These are phyloP conservation scores for Hypoxylon sp. DNA, from an alignment of 2,329 filamentous ascomycete genomes.

Conservation along the genomic window DNA sequence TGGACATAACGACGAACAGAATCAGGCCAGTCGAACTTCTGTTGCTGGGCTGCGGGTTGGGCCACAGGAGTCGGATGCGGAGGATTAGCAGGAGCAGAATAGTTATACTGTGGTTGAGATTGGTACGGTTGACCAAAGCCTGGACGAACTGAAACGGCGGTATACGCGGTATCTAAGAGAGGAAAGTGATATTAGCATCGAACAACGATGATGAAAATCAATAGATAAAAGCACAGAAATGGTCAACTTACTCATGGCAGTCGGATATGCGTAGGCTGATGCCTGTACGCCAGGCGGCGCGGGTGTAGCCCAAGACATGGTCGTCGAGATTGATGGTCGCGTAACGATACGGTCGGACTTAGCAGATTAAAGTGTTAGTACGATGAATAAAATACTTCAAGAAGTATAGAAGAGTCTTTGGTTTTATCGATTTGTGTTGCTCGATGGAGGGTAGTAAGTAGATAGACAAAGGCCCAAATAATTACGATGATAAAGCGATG, in stretches of 20 bases:
- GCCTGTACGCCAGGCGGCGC: slow-evolving; percentile 44
- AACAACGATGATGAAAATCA: not conserved
- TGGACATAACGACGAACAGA: slow-evolving; percentile 90
- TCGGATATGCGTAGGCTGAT: slow-evolving; percentile 39
- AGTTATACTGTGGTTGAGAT: slow-evolving; percentile 45
- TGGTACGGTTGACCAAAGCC: slow-evolving; percentile 47
- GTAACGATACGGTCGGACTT: no score
- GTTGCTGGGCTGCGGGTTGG: slow-evolving; percentile 49
- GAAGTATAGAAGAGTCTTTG: no score
- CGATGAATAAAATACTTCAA: no score
- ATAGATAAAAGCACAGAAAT: no score
- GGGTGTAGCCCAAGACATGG: slow-evolving; percentile 45
- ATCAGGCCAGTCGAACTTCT: slow-evolving; percentile 80
- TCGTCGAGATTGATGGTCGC: slow-evolving; percentile 21
- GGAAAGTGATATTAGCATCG: slow-evolving; percentile 42
- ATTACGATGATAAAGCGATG: no score
- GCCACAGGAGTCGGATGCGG: slow-evolving; percentile 42
- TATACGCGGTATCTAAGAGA: slow-evolving; percentile 52
- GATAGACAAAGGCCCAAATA: no score
- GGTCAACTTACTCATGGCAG: slow-evolving; percentile 35
- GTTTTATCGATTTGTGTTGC: no score
- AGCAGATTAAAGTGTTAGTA: no score
- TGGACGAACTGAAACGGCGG: slow-evolving; percentile 54
- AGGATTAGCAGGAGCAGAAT: slow-evolving; percentile 47
- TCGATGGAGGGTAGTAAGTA: no score